Evolutionary conservation across 1,284 basidiomycete genomes (phyloP).

Genomic region (Coriolopsis trogii): DNA sequence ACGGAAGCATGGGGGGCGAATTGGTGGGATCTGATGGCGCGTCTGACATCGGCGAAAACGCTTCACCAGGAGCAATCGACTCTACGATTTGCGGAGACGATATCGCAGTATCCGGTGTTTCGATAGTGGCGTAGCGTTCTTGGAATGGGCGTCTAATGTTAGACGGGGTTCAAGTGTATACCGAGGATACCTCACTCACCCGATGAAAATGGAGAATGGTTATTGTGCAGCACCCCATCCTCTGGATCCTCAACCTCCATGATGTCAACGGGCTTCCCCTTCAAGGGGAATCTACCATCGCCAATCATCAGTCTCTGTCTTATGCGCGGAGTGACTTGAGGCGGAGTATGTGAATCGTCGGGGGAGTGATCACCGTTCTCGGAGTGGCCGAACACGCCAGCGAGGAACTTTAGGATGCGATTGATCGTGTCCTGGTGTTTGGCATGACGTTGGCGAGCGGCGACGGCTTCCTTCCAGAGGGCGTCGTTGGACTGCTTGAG

Average conservation of each 20-base stretch:
- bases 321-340: constrained; percentile 53
- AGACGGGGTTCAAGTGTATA: neutral
- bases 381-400: constrained; percentile 84
- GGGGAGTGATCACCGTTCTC: constrained; percentile 46
- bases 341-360: constrained; percentile 40
- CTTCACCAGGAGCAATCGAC: constrained; percentile 31
- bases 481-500: constrained; percentile 88
- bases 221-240: constrained; percentile 17
- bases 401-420: constrained; percentile 92
- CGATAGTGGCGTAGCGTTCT: constrained; percentile 36
- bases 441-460: constrained; percentile 79
- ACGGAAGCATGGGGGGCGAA: constrained; percentile 18
- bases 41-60: constrained; percentile 26
- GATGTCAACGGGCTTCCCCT: constrained; percentile 40
- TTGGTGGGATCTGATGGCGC: constrained; percentile 5
- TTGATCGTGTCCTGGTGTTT: constrained; percentile 98
- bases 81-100: constrained; percentile 27
- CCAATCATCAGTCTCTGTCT: constrained; percentile 70
- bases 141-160: constrained; percentile 1
- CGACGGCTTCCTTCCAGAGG: constrained; percentile 91
- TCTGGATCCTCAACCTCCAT: constrained; percentile 46
- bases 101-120: constrained; percentile 32
- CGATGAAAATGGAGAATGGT: constrained; percentile 17
- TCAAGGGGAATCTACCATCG: constrained; percentile 41
- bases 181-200: constrained; percentile 20